Base-by-base conservation (phyloP, 257 asterid genomes). In the Solanum gandarillasii region DNA sequence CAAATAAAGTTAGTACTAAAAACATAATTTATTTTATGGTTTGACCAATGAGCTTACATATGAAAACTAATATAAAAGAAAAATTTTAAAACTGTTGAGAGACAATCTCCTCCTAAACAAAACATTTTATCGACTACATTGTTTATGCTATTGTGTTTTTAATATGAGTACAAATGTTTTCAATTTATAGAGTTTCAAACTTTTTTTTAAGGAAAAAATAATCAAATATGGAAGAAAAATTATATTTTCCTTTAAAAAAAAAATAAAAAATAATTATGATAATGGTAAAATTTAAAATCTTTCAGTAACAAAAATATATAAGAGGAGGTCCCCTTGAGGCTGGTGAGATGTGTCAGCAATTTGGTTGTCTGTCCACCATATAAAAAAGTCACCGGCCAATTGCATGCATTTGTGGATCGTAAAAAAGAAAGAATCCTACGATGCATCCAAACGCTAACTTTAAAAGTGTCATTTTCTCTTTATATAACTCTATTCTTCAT, bases 291-390 rank as follows among this genome's bases (percentile, higher is more conserved):
- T 18, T 52, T 18, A 52, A 52, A 43, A 43, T 12, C 52, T 12
- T 43, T 43, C 16, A 12, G 55, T 1, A 46, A 46, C 55, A 46
- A 46, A 52, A 52, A 18, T 18, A 52, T 18, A 52, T 55, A 20
- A 18, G 9, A 55, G n/a, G 68, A 58, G 12, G 84, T 35, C 72
- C 73, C 21, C 14, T 55, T 52, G 34, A 58, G 90, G 92, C 46
- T 90, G 92, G 92, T 89, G 90, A 89, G 91, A 89, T 16, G 83
- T 89, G 90, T 86, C 89, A 68, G 83, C 46, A 60, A 20, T 23
- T 89, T 31, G 67, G 21, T 58, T 38, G 85, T 67, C 32, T 38
- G 85, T 67, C 32, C 12, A 32, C 46, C 14, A 14, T 23, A 73
- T 73, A 46, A 86, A 32, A 62, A 83, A 46, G 86, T 38, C 89